These are phyloP conservation scores for Tieghemostelium lacteum DNA, from an alignment of 78 protist genomes.

Conservation along the genomic window DNA sequence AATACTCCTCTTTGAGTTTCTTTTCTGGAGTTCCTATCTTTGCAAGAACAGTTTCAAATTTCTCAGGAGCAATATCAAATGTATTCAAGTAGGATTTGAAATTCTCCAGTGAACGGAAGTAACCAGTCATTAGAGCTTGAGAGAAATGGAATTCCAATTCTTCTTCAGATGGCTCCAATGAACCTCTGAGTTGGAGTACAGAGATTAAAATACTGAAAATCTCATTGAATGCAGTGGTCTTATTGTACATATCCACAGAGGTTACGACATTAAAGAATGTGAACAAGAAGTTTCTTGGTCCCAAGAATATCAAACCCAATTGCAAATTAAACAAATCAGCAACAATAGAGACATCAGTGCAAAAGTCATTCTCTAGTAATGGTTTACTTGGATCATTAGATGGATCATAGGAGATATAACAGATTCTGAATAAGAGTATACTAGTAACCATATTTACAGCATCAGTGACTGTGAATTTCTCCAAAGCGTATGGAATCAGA, in stretches of 20 bases:
- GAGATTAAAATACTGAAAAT: constrained; percentile 40
- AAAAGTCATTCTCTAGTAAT: constrained; percentile 6
- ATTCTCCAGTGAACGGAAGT: constrained; percentile 3
- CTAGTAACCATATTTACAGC: constrained; percentile 51
- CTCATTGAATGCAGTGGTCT: constrained; percentile 44
- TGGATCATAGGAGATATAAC: constrained; percentile 67
- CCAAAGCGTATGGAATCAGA: background rate
- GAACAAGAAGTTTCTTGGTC: constrained; percentile 37
- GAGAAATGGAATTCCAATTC: constrained; percentile 15
- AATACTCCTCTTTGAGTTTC: constrained; percentile 6
- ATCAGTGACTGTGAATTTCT: background rate
- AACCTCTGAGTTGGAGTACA: constrained; percentile 26
- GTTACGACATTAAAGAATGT: constrained; percentile 52
- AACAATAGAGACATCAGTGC: constrained; percentile 49
- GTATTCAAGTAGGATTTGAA: background rate
- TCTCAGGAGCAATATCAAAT: background rate
- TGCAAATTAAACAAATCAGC: constrained; percentile 52
- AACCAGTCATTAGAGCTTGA: constrained; percentile 41
- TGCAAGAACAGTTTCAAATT: background rate
- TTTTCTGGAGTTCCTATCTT: background rate
- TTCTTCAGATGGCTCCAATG: constrained; percentile 33
- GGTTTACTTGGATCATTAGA: constrained; percentile 17
- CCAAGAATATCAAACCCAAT: constrained; percentile 18
- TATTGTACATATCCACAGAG: constrained; percentile 32
- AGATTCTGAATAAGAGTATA: constrained; percentile 39